A percentile compares a stretch with the other conserved stretches of the same genome.
Conservation (phyloP, 1,139 yeast genomes). For the Saccharomyces hybrid region DNA sequence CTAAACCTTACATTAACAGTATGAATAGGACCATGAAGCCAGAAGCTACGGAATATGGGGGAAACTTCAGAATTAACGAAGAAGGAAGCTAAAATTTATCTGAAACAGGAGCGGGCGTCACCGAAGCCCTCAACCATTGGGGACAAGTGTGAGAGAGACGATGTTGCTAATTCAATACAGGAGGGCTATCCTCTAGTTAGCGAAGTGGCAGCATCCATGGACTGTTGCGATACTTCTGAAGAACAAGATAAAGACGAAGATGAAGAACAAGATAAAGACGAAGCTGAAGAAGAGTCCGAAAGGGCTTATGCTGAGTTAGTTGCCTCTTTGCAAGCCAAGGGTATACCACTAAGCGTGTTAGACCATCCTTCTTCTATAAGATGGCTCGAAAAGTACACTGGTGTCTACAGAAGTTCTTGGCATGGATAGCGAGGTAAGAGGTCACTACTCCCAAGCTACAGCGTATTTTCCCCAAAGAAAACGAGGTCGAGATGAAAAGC, state of each 20-base stretch:
- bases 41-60: not conserved
- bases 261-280: not conserved
- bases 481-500: not conserved
- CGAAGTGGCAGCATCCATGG: not conserved
- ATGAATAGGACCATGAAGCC: not conserved
- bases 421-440: not conserved
- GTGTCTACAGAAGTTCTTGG: not conserved
- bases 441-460: not conserved
- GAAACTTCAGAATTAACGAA: not conserved
- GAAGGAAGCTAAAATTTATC: not conserved
- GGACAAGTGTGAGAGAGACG: not conserved
- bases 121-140: not conserved
- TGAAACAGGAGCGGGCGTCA: not conserved
- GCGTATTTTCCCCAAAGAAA: too few species aligned
- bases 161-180: not conserved
- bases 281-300: not conserved
- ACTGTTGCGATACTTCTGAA: not conserved
- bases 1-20: not conserved
- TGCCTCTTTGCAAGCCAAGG: not conserved
- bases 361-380: not conserved
- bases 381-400: not conserved
- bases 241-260: not conserved
- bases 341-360: not conserved
- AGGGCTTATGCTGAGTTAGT: not conserved
- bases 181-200: not conserved